Conservation (phyloP, 805 yeast species). For the Spathaspora gorwiae region DNA sequence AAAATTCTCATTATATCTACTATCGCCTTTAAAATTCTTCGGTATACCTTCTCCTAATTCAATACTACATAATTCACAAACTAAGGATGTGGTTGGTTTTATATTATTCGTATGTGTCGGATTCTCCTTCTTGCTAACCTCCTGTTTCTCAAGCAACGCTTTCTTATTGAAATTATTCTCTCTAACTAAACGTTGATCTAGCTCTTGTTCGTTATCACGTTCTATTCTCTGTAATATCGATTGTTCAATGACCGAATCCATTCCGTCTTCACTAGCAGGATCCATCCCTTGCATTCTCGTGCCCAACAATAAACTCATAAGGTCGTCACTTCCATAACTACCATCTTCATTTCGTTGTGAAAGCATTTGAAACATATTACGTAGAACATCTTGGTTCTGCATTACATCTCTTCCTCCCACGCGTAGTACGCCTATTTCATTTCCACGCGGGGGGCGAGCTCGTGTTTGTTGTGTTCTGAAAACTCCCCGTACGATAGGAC, state of each 20-base stretch:
- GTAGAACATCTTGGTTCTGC: too few relatives aligned
- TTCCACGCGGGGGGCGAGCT: background rate
- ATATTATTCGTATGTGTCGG: conserved; percentile 31
- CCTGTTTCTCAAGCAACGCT: conserved; percentile 24
- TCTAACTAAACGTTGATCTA: conserved; percentile 27
- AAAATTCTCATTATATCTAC: conserved; percentile 23
- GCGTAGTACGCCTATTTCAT: too few relatives aligned
- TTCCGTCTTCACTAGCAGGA: background rate
- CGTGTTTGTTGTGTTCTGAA: background rate
- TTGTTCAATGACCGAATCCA: conserved; percentile 12
- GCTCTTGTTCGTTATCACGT: conserved; percentile 33
- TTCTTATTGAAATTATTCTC: conserved; percentile 29
- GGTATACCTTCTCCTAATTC: conserved; percentile 74
- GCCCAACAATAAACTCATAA: too few relatives aligned
- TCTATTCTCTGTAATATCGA: conserved; percentile 38
- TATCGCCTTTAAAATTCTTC: conserved; percentile 37
- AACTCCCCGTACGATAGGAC: too few relatives aligned
- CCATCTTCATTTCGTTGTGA: too few relatives aligned
- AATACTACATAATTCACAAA: conserved; percentile 67
- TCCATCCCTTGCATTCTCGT: background rate
- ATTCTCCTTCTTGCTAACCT: conserved; percentile 17
- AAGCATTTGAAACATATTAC: too few relatives aligned
- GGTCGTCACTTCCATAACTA: too few relatives aligned
- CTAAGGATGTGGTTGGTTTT: conserved; percentile 11
- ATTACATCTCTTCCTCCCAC: too few relatives aligned